Base-by-base conservation (phyloP, 163 green algal species). In the Prototheca cutis region DNA sequence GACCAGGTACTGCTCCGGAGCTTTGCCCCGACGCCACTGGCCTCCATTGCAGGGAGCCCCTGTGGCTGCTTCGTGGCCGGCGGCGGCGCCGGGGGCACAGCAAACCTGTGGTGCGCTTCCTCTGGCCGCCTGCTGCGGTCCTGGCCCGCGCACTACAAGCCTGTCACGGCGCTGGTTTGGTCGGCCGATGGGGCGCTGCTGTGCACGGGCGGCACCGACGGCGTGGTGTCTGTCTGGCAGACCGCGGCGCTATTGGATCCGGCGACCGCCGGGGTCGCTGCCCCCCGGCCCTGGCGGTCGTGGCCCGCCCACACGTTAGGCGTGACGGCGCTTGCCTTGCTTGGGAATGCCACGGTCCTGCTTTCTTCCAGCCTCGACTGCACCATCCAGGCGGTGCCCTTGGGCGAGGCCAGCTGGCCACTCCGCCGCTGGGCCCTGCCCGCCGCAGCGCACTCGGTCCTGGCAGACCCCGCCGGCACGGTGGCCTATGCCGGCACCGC, bases 101-200 rank as follows among this genome's bases (percentile, higher is more conserved):
- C 90, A 0, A 85, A 90, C 65, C 28, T 90, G 17, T 95, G 88
- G 88, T 77, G 90, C 29, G 53, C 72, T 2, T 66, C 61, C 8
- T 80, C 72, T 0, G 87, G 87, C 2, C 67, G 74, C 3, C 74
- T 95, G 31, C 65, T 94, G 53, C 67, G 67, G 24, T 76, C 32
- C 24, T 94, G 85, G 87, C 68, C 80, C 6, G 80, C 79, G 2
- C 87, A 95, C 70, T 94, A 90, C 77, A 90, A 91, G 80, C 65
- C 72, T 6, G 73, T 89, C 8, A 85, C 76, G 2, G 61, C 58
- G 19, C 68, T 94, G 32, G 58, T 68, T 0, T 91, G 90, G 53
- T 64, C 58, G 19, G 71, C 51, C 32, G 24, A 49, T 29, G 49
- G 39, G 10, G 33, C 58, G 6, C 66, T 82, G 40, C 66, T 86